Conservation (phyloP, 441 rosid species). For the Manihot esculenta region DNA sequence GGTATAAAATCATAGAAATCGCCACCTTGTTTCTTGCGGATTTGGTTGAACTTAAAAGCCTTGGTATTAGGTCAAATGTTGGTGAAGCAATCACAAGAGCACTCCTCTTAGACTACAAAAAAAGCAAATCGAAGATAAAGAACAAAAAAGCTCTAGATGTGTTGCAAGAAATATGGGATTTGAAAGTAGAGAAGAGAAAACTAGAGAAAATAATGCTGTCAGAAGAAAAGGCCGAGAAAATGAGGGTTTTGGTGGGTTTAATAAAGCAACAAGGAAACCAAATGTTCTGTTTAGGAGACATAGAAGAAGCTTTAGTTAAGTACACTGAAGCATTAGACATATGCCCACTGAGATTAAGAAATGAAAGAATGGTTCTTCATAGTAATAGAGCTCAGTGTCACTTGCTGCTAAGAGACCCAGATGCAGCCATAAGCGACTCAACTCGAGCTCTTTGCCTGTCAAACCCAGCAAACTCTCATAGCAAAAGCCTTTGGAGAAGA, state of each 20-base stretch:
- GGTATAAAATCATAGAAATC: constrained; percentile 49
- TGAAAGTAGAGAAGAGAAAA: constrained; percentile 53
- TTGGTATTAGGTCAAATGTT: constrained; percentile 34
- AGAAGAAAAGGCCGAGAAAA: constrained; percentile 43
- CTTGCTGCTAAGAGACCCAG: constrained; percentile 46
- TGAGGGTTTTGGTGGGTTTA: constrained; percentile 32
- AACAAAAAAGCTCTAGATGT: constrained; percentile 40
- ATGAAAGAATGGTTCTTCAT: constrained; percentile 56
- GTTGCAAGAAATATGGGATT: constrained; percentile 52
- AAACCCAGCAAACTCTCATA: constrained; percentile 41
- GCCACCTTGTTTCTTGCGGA: constrained; percentile 50
- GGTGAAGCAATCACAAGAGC: constrained; percentile 55
- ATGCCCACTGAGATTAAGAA: constrained; percentile 57
- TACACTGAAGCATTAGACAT: constrained; percentile 52
- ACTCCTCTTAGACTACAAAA: constrained; percentile 46
- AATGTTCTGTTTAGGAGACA: constrained; percentile 48
- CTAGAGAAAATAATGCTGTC: constrained; percentile 53
- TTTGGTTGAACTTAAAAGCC: constrained; percentile 53
- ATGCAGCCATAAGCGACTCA: constrained; percentile 65
- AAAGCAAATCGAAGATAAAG: constrained; percentile 40
- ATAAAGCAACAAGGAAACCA: constrained; percentile 58
- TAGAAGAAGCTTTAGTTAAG: constrained; percentile 43
- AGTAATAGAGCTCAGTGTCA: constrained; percentile 72
- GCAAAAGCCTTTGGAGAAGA: constrained; percentile 88
- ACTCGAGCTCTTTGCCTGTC: constrained; percentile 73